A percentile compares a stretch with the other conserved stretches of the same genome.
Evolutionary conservation across 441 rosid species (phyloP).

Genomic region (Isatis lusitanica): DNA sequence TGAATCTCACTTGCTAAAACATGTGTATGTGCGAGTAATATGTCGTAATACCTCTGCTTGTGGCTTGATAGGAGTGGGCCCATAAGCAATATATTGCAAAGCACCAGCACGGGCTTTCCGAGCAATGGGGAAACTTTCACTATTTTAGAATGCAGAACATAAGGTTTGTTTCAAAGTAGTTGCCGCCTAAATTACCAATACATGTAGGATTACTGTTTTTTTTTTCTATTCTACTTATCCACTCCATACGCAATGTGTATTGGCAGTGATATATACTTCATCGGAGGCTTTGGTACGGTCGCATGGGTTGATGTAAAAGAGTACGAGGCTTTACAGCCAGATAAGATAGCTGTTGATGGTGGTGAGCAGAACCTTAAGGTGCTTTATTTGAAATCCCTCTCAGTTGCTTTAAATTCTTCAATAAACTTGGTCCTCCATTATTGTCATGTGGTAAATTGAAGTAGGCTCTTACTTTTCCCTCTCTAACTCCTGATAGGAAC

Average conservation of each 20-base stretch:
- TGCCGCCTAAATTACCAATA: conserved; percentile 5
- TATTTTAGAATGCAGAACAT: conserved; percentile 94
- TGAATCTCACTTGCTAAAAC: not conserved
- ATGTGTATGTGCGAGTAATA: not conserved
- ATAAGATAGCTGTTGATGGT: conserved; percentile 92
- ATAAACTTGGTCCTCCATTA: not conserved
- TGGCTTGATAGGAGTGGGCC: conserved; percentile 84
- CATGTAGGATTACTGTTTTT: not conserved
- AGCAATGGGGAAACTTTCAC: conserved; percentile 96
- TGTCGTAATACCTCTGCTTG: conserved; percentile 19
- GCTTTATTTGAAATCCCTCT: not conserved
- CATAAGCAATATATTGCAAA: conserved; percentile 87
- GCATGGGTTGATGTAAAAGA: conserved; percentile 97
- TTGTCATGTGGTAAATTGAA: not conserved
- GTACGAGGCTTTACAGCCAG: conserved; percentile 80
- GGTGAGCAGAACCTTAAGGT: conserved; percentile 94
- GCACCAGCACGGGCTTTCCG: conserved; percentile 91
- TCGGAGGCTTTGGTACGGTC: conserved; percentile 99
- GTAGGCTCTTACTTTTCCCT: conserved; percentile 10
- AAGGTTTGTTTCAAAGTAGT: conserved; percentile 52
- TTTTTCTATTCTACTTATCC: not conserved
- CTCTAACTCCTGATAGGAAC: conserved; percentile 50
- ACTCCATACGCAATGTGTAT: conserved; percentile 30
- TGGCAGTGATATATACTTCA: conserved; percentile 89
- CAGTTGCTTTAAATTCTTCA: not conserved